Evolutionary conservation across 345 rosid genomes (phyloP).

Genomic region (Citrus inodora): DNA sequence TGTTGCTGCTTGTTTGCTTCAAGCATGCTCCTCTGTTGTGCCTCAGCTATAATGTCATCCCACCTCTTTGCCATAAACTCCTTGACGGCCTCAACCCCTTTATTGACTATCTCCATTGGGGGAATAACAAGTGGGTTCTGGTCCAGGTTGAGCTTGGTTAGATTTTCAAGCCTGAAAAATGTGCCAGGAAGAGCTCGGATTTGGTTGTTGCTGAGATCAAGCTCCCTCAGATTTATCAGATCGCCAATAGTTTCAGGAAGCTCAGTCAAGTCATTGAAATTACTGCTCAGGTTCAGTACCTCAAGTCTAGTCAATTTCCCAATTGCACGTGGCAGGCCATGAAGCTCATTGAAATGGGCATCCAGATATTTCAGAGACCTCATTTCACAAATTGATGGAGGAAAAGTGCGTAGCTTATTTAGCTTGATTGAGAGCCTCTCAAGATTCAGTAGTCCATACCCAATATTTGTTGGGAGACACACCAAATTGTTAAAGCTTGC

Average conservation of each 20-base stretch:
- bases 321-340: constrained; percentile 62
- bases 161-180: constrained; percentile 64
- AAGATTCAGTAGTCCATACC: constrained; percentile 65
- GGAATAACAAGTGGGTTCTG: constrained; percentile 80
- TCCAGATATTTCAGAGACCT: constrained; percentile 60
- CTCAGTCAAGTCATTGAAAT: constrained; percentile 68
- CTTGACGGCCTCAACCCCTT: constrained; percentile 75
- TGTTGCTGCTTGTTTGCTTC: constrained; percentile 57
- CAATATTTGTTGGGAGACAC: constrained; percentile 69
- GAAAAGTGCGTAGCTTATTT: constrained; percentile 70
- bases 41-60: constrained; percentile 55
- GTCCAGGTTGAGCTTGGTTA: constrained; percentile 73
- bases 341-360: constrained; percentile 88
- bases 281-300: constrained; percentile 72
- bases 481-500: constrained; percentile 78
- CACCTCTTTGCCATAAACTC: constrained; percentile 77
- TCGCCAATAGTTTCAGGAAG: constrained; percentile 79
- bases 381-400: constrained; percentile 77
- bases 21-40: constrained; percentile 48
- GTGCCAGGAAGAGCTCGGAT: constrained; percentile 68
- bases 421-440: constrained; percentile 62
- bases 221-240: constrained; percentile 64
- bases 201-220: constrained; percentile 98
- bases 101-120: constrained; percentile 50
- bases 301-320: constrained; percentile 78